Conservation (phyloP, 78 protist species). For the Dictyostelium capitatum region DNA sequence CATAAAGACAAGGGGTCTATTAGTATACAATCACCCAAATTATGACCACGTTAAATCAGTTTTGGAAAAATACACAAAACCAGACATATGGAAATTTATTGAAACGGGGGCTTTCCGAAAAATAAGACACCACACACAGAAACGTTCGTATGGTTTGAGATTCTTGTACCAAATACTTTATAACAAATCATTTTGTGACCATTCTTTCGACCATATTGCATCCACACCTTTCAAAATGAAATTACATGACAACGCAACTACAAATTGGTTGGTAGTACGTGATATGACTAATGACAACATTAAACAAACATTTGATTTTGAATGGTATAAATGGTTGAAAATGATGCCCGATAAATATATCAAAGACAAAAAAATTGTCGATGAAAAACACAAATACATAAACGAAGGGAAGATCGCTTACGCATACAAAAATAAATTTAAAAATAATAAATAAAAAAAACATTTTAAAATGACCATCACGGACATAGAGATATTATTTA, state of each 20-base stretch:
- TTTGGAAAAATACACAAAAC: background rate
- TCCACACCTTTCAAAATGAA: background rate
- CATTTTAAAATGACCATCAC: no score
- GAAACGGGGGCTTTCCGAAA: background rate
- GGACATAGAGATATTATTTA: no score
- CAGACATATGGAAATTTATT: background rate
- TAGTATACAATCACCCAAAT: slow-evolving; percentile 5
- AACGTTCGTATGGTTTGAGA: background rate
- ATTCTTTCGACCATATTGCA: background rate
- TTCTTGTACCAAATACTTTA: background rate
- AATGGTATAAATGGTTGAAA: slow-evolving; percentile 2
- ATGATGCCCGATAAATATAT: background rate
- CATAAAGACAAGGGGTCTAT: slow-evolving; percentile 5
- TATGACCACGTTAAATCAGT: background rate
- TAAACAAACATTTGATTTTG: background rate
- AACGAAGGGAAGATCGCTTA: background rate
- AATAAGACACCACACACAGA: background rate
- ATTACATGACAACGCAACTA: no score
- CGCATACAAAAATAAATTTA: background rate
- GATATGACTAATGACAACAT: slow-evolving; percentile 16
- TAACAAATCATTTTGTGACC: background rate
- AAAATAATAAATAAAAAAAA: no score
- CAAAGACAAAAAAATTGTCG: background rate
- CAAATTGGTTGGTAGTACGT: background rate
- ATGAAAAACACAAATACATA: background rate